phyloP scores from a whole-genome alignment of 2,329 filamentous ascomycete genomes.

The Didymellaceae sp. region DNA sequence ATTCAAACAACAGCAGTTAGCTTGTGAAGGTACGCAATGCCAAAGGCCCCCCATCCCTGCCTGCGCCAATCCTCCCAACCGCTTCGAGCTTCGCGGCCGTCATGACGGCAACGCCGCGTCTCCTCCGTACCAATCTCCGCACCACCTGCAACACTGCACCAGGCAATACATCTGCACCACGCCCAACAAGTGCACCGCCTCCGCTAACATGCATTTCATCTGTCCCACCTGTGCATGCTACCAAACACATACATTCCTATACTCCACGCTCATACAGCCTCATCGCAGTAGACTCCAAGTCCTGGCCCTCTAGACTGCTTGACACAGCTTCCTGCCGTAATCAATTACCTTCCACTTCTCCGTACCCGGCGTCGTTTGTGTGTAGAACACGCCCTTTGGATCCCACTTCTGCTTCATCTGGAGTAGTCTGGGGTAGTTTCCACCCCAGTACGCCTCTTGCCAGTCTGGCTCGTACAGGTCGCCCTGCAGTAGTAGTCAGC shows the following conservation, averaged over 20 bases:
- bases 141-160: slow-evolving; percentile 1
- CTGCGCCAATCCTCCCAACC: slow-evolving; percentile 14
- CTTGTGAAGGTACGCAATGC: slow-evolving; percentile 34
- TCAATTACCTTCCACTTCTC: slow-evolving; percentile 45
- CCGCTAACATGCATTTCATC: too few species aligned
- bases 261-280: neutral
- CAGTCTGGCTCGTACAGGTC: slow-evolving; percentile 47
- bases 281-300: neutral
- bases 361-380: slow-evolving; percentile 44
- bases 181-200: neutral
- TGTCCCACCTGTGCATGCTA: too few species aligned
- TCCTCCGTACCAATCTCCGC: slow-evolving; percentile 18
- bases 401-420: slow-evolving; percentile 43
- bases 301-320: slow-evolving; percentile 18
- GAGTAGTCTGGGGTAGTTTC: slow-evolving; percentile 42
- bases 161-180: neutral
- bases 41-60: slow-evolving; percentile 19
- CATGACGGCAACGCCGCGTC: slow-evolving; percentile 11
- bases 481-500: slow-evolving; percentile 25
- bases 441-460: slow-evolving; percentile 46
- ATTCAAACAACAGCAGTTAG: slow-evolving; percentile 15
- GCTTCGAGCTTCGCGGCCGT: slow-evolving; percentile 16
- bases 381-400: slow-evolving; percentile 44
- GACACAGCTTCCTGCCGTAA: slow-evolving; percentile 45
- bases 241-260: too few species aligned